Conservation (phyloP, 1,284 basidiomycete genomes). For the Meripilus lineatus region DNA sequence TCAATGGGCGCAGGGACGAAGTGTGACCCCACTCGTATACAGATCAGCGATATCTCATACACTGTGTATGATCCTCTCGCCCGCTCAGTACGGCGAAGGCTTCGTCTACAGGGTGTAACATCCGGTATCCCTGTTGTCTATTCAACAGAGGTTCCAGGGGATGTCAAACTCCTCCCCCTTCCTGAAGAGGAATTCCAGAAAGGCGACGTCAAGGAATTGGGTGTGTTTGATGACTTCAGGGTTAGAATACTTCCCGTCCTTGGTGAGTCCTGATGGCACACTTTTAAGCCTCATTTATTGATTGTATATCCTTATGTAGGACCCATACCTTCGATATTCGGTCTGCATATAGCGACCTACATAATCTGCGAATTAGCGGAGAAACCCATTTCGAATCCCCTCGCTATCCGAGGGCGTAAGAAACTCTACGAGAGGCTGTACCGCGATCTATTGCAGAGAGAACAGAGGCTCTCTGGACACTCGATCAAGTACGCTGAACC, state of each 20-base stretch:
- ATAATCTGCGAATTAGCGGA: slow-evolving; percentile 80
- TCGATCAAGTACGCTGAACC: slow-evolving; percentile 23
- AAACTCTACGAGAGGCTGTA: slow-evolving; percentile 84
- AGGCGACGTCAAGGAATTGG: slow-evolving; percentile 87
- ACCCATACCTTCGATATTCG: slow-evolving; percentile 84
- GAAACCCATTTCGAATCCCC: slow-evolving; percentile 76
- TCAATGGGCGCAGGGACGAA: slow-evolving; percentile 99
- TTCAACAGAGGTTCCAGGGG: slow-evolving; percentile 89
- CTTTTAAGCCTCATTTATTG: slow-evolving; percentile 12
- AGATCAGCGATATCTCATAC: slow-evolving; percentile 91
- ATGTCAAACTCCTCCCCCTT: slow-evolving; percentile 86
- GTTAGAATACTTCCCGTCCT: slow-evolving; percentile 88
- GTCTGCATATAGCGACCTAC: slow-evolving; percentile 83
- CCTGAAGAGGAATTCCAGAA: slow-evolving; percentile 91
- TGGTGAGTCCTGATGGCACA: slow-evolving; percentile 47
- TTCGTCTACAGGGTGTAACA: slow-evolving; percentile 66
- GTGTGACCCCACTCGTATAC: slow-evolving; percentile 90
- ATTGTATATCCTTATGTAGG: slow-evolving; percentile 36
- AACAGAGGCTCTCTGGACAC: slow-evolving; percentile 55
- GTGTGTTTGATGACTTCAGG: slow-evolving; percentile 91
- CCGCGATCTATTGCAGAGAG: slow-evolving; percentile 68
- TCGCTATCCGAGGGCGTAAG: slow-evolving; percentile 78
- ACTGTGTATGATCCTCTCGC: slow-evolving; percentile 96
- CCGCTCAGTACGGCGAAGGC: slow-evolving; percentile 78
- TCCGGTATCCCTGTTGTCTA: slow-evolving; percentile 92